Evolutionary conservation across 164 flowering plant genomes (phyloP).

Genomic region (Annona squamosa): DNA sequence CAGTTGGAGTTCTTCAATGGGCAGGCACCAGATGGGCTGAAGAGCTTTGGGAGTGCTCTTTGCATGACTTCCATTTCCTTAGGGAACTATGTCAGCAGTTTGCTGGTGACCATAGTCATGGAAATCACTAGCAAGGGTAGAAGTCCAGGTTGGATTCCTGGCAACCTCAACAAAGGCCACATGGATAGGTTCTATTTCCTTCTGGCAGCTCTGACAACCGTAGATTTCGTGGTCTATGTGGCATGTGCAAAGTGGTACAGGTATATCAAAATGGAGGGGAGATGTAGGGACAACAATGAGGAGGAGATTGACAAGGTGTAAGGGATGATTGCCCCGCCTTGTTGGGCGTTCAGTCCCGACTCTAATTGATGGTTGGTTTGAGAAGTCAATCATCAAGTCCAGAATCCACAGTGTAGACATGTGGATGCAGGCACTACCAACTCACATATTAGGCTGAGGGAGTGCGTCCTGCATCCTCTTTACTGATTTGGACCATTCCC

Average conservation of each 20-base stretch:
- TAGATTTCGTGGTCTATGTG: conserved; percentile 51
- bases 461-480: neutral
- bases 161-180: conserved; percentile 80
- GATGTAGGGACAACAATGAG: conserved; percentile 10
- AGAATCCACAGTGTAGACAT: too few relatives aligned
- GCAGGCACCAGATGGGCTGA: conserved; percentile 82
- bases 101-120: conserved; percentile 70
- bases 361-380: neutral
- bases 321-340: neutral
- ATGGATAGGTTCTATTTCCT: conserved; percentile 79
- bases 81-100: conserved; percentile 83
- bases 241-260: conserved; percentile 70
- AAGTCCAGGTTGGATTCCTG: conserved; percentile 87
- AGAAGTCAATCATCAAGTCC: neutral
- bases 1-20: conserved; percentile 88
- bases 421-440: neutral
- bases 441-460: neutral
- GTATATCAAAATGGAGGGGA: conserved; percentile 37
- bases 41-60: conserved; percentile 91
- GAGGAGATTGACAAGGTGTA: neutral
- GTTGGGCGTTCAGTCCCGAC: neutral
- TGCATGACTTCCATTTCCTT: conserved; percentile 89
- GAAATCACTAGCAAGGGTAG: conserved; percentile 49
- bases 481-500: neutral
- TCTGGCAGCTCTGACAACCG: conserved; percentile 50